Conservation (phyloP, 169 alveolate species). For the Cryptosporidium xiaoi region DNA sequence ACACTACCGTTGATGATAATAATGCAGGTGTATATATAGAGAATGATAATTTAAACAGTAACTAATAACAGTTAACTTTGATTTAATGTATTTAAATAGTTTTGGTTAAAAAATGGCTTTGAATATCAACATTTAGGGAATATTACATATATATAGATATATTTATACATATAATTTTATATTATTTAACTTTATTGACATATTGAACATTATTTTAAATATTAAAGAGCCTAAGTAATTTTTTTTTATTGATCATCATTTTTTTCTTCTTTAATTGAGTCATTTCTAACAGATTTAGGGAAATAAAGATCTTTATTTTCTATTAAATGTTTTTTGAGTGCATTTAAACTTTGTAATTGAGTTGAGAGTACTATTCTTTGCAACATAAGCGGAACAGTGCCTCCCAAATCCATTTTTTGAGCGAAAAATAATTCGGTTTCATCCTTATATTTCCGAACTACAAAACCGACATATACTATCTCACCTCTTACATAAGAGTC, state of each 20-base stretch:
- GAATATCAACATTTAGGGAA: too few relatives aligned
- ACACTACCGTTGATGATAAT: too few relatives aligned
- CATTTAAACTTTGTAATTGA: conserved; percentile 42
- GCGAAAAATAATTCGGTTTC: conserved; percentile 50
- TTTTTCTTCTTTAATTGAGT: not conserved
- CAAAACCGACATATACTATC: conserved; percentile 32
- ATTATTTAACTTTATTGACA: too few relatives aligned
- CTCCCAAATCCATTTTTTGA: conserved; percentile 65
- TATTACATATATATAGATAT: too few relatives aligned
- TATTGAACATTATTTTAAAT: too few relatives aligned
- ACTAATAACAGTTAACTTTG: too few relatives aligned
- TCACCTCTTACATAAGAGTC: conserved; percentile 60
- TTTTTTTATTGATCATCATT: not conserved
- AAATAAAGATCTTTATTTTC: conserved; percentile 28
- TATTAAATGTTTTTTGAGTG: conserved; percentile 25
- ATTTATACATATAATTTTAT: too few relatives aligned
- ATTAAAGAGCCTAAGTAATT: too few relatives aligned
- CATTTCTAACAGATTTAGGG: not conserved
- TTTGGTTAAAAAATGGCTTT: too few relatives aligned
- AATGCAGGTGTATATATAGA: too few relatives aligned
- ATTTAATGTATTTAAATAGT: too few relatives aligned
- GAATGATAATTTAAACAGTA: too few relatives aligned
- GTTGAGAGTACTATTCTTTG: conserved; percentile 49
- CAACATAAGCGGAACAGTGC: conserved; percentile 46
- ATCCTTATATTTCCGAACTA: conserved; percentile 14